These are phyloP conservation scores for Neonothopanus nambi DNA, from an alignment of 1,284 basidiomycete species.

Conservation along the genomic window DNA sequence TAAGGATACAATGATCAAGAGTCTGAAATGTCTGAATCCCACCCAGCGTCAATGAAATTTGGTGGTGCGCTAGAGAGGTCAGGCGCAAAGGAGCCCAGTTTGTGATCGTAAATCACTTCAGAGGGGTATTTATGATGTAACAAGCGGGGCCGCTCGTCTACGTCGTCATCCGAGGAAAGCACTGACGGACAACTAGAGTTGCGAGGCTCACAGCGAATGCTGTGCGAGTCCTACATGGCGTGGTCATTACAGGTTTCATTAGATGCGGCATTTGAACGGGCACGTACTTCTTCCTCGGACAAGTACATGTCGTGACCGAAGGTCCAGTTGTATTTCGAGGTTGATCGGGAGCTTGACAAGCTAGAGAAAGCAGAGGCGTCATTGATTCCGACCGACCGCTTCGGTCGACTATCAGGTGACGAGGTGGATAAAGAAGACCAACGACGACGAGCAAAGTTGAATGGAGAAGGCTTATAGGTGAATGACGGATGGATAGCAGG, in stretches of 20 bases:
- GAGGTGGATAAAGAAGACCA: conserved; percentile 43
- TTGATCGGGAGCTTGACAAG: neutral
- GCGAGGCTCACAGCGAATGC: conserved; percentile 33
- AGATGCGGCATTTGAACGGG: conserved; percentile 22
- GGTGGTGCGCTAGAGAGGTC: conserved; percentile 41
- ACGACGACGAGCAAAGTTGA: conserved; percentile 53
- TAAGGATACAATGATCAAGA: conserved; percentile 13
- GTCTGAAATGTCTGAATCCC: conserved; percentile 37
- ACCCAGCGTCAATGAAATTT: conserved; percentile 55
- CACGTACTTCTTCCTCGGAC: conserved; percentile 28
- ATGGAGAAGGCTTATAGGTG: conserved; percentile 51
- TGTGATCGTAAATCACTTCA: conserved; percentile 37
- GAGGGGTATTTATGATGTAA: conserved; percentile 15
- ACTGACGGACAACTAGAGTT: neutral
- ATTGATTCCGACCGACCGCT: conserved; percentile 16
- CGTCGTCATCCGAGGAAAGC: neutral
- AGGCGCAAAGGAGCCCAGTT: conserved; percentile 38
- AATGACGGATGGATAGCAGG: conserved; percentile 23
- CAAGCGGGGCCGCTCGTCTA: conserved; percentile 3
- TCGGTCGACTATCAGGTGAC: conserved; percentile 18
- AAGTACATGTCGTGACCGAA: conserved; percentile 15
- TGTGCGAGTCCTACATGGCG: conserved; percentile 25
- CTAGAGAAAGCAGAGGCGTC: conserved; percentile 19
- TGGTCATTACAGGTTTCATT: conserved; percentile 14
- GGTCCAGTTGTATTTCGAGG: neutral